Evolutionary conservation across 352 stramenopile genomes (phyloP).

Genomic region (Aphanomyces cochlioides): DNA sequence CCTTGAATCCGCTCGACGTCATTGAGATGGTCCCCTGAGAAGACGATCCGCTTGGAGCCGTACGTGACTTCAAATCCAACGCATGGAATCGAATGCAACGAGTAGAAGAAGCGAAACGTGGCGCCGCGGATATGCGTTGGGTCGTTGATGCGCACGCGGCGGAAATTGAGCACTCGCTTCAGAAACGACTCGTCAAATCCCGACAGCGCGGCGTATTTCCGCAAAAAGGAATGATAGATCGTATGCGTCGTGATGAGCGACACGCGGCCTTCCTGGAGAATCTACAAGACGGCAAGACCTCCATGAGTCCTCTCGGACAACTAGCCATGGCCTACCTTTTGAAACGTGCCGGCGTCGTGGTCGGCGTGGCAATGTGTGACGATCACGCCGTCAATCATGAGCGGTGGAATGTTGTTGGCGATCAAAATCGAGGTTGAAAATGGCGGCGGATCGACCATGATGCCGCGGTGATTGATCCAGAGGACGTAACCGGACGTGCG

Average conservation of each 20-base stretch:
- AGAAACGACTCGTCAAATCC: constrained; percentile 89
- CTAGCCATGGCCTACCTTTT: constrained; percentile 55
- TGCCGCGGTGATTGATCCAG: constrained; percentile 94
- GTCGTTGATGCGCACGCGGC: constrained; percentile 90
- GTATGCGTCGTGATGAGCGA: constrained; percentile 94
- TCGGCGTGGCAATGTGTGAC: constrained; percentile 96
- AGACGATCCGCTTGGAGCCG: constrained; percentile 92
- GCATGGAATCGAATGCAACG: constrained; percentile 94
- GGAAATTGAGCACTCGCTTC: constrained; percentile 88
- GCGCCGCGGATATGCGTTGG: constrained; percentile 91
- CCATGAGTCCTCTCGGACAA: neutral
- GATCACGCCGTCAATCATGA: constrained; percentile 95
- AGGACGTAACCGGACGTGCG: constrained; percentile 94
- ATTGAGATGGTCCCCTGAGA: constrained; percentile 95
- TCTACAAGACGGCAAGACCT: constrained; percentile 33
- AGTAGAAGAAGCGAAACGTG: constrained; percentile 96
- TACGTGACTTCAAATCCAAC: constrained; percentile 93
- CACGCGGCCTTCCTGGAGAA: constrained; percentile 91
- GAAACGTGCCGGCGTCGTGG: constrained; percentile 95
- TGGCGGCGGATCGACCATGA: constrained; percentile 96
- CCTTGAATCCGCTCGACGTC: constrained; percentile 87
- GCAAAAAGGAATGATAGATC: constrained; percentile 95
- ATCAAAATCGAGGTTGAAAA: constrained; percentile 84
- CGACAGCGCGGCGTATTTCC: constrained; percentile 94
- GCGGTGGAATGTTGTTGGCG: constrained; percentile 82